These are phyloP conservation scores for Pelargonium fulgidum DNA, from an alignment of 441 rosid genomes.

Conservation along the genomic window DNA sequence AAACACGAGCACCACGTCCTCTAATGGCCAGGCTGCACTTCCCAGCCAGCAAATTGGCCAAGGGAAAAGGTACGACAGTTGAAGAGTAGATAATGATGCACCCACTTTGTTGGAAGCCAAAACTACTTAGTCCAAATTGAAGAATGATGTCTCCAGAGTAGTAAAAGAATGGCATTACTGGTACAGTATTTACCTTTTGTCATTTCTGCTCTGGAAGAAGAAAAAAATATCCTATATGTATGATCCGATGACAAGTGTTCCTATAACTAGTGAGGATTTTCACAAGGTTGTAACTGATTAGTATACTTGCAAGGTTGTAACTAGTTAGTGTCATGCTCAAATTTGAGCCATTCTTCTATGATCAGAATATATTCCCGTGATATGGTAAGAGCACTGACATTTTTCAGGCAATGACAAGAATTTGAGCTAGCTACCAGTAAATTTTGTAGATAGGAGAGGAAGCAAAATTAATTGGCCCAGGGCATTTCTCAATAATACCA, in stretches of 20 bases:
- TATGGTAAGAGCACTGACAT: not conserved
- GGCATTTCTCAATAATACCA: not conserved
- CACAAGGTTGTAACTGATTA: slow-evolving; percentile 9
- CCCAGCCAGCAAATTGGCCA: slow-evolving; percentile 53
- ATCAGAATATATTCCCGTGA: slow-evolving; percentile 8
- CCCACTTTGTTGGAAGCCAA: slow-evolving; percentile 14
- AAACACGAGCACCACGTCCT: slow-evolving; percentile 78
- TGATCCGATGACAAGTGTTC: slow-evolving; percentile 19
- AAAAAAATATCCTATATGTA: slow-evolving; percentile 22
- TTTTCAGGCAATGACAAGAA: slow-evolving; percentile 10
- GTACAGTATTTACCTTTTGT: slow-evolving; percentile 23
- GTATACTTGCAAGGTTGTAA: slow-evolving; percentile 23
- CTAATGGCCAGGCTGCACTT: slow-evolving; percentile 72
- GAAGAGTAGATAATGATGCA: slow-evolving; percentile 17
- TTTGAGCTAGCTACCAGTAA: not conserved
- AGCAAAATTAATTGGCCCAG: not conserved
- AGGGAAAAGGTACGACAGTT: slow-evolving; percentile 28
- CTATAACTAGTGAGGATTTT: slow-evolving; percentile 19
- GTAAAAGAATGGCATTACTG: slow-evolving; percentile 15
- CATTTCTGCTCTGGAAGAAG: slow-evolving; percentile 18
- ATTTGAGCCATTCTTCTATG: slow-evolving; percentile 39
- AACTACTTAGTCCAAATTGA: slow-evolving; percentile 12
- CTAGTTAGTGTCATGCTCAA: slow-evolving; percentile 29
- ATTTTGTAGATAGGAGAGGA: not conserved
- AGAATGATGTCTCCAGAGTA: slow-evolving; percentile 17